Conservation (phyloP, 1,139 yeast species). For the Yamadazyma siamensis region DNA sequence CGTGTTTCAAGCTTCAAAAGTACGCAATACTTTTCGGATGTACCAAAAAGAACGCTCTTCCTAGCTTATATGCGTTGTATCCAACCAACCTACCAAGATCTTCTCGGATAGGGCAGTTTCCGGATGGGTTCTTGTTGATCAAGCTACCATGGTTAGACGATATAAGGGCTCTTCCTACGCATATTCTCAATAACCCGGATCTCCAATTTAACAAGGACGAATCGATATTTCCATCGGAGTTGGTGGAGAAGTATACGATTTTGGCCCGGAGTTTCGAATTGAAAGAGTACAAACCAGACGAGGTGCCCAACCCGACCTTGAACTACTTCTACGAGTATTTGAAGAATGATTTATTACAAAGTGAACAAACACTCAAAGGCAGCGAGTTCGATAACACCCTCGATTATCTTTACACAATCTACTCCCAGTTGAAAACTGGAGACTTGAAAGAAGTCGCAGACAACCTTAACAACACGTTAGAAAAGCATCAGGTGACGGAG, state of each 20-base stretch:
- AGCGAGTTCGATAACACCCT: constrained; percentile 8
- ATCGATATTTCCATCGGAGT: constrained; percentile 9
- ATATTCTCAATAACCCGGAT: constrained; percentile 11
- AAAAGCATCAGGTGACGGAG: constrained; percentile 1
- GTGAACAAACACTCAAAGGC: constrained; percentile 14
- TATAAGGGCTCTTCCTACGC: constrained; percentile 47
- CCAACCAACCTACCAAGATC: constrained; percentile 43
- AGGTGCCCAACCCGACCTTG: constrained; percentile 64
- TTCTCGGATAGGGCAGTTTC: constrained; percentile 28
- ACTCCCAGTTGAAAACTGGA: constrained; percentile 8
- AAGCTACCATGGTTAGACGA: constrained; percentile 66
- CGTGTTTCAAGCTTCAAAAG: constrained; percentile 49
- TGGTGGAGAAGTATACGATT: constrained; percentile 17
- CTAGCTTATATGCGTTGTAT: constrained; percentile 56
- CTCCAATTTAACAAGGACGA: constrained; percentile 8
- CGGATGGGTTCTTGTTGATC: constrained; percentile 62
- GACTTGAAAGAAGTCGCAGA: constrained; percentile 3
- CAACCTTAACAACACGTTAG: background rate
- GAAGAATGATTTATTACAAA: constrained; percentile 66
- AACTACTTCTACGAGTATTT: constrained; percentile 64
- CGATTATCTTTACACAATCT: constrained; percentile 4
- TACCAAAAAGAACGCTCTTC: constrained; percentile 50
- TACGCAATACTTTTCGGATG: constrained; percentile 77
- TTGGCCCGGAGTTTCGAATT: constrained; percentile 15
- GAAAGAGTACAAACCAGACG: constrained; percentile 49